phyloP scores from a whole-genome alignment of 2,329 filamentous ascomycete species.

The Scedosporium minutisporum region DNA sequence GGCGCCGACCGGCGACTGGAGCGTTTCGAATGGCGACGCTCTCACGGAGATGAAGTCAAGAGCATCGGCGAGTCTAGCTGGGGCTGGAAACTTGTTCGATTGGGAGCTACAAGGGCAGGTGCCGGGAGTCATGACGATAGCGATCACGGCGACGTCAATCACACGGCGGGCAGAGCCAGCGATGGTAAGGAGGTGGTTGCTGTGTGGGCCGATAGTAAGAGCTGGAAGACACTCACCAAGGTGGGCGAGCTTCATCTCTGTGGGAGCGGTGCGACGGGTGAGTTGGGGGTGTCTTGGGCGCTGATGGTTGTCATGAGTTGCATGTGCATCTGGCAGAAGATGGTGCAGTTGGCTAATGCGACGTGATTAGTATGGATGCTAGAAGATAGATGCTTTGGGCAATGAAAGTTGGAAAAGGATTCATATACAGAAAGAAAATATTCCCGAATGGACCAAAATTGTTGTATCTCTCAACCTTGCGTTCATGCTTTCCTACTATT shows the following conservation, averaged over 20 bases:
- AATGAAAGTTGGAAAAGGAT: too few relatives aligned
- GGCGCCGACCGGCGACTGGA: background rate
- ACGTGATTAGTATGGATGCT: too few relatives aligned
- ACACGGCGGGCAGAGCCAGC: background rate
- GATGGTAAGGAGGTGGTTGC: constrained; percentile 5
- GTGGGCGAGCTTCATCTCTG: constrained; percentile 9
- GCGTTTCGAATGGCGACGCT: constrained; percentile 1
- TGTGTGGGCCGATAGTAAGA: background rate
- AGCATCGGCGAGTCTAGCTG: background rate
- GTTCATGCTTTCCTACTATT: too few relatives aligned
- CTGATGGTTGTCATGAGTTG: constrained; percentile 12
- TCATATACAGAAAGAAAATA: too few relatives aligned
- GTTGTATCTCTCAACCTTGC: too few relatives aligned
- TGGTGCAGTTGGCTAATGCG: background rate
- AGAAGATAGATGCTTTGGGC: too few relatives aligned
- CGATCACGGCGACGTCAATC: background rate
- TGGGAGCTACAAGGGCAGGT: background rate
- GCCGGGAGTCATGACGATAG: background rate
- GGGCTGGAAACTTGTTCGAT: constrained; percentile 4
- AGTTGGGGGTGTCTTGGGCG: constrained; percentile 12
- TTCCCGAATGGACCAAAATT: too few relatives aligned
- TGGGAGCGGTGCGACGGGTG: constrained; percentile 11
- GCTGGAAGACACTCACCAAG: background rate
- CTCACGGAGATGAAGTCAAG: constrained; percentile 1
- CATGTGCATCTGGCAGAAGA: background rate